These are phyloP conservation scores for Lactifluus volemus DNA, from an alignment of 768 basidiomycete species.

Conservation along the genomic window DNA sequence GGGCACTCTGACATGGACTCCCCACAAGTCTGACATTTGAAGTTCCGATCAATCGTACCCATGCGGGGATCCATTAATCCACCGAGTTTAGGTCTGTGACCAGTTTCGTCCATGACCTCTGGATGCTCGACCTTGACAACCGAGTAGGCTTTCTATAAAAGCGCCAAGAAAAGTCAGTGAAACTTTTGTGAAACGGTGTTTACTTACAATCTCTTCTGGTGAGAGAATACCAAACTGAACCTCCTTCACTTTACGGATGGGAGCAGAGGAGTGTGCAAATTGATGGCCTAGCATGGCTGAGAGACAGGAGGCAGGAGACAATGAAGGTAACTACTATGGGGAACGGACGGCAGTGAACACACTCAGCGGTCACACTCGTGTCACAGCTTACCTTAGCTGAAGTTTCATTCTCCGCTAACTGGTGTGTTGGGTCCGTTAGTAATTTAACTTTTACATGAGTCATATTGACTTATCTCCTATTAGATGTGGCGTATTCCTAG, in stretches of 20 bases:
- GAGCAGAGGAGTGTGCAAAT: conserved; percentile 89
- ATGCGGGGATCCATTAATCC: conserved; percentile 97
- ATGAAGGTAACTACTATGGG: background rate
- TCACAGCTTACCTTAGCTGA: too few species aligned
- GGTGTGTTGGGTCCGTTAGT: background rate
- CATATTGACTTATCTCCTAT: background rate
- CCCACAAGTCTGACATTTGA: conserved; percentile 99
- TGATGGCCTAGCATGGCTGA: conserved; percentile 72
- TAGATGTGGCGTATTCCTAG: background rate
- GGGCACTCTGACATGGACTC: conserved; percentile 99
- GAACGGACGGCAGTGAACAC: too few species aligned
- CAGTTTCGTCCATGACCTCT: conserved; percentile 95
- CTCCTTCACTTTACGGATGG: conserved; percentile 91
- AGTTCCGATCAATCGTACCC: conserved; percentile 96
- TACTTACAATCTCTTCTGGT: conserved; percentile 93
- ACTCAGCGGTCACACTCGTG: too few species aligned
- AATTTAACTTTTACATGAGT: background rate
- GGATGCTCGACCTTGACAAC: conserved; percentile 98
- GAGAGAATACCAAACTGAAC: conserved; percentile 98
- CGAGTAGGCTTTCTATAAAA: conserved; percentile 87
- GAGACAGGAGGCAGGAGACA: conserved; percentile 4
- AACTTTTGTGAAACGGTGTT: background rate
- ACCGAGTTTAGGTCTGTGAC: conserved; percentile 81
- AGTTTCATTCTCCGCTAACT: too few species aligned
- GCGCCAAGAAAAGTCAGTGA: conserved; percentile 4